Base-by-base conservation (phyloP, 768 basidiomycete genomes). In the Gymnopilus dilepis region DNA sequence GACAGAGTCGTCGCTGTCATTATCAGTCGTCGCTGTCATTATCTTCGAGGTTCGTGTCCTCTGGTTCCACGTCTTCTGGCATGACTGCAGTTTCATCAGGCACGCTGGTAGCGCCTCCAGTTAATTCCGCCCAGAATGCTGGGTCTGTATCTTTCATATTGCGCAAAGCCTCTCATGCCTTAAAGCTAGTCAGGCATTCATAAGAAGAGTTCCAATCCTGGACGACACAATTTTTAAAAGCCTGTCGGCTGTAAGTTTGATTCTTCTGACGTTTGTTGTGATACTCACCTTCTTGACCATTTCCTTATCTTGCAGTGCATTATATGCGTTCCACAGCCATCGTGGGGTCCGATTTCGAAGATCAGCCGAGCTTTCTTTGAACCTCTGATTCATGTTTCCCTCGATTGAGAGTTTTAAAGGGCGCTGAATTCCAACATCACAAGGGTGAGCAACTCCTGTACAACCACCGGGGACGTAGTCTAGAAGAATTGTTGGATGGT, bases 391-490 rank as follows among this genome's bases (percentile, higher is more conserved):
- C 2, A 12, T 2, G 26, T 26, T 26, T 12, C 22, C 43, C 11
- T 45, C 24, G 22, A 76, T 68, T 5, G 73, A 70, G 4, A 66
- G 70, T 60, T 82, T 82, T 60, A 81, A 60, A 11, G 69, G 68
- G 0, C 72, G 65, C 63, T 81, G 80, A 34, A 78, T 73, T 2
- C 78, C 76, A 22, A 78, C 73, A 65, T 80, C 74, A 37, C 70
- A 74, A 9, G 74, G 72, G 61, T 76, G 76, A 6, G 50, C 59
- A 9, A 75, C 56, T 9, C 74, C 69, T 0, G 78, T 79, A 57
- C 70, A 73, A 1, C 75, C 73, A 15, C 70, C 76, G 8, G 76
- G 77, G n/a, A 80, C 68, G 55, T 66, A 79, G 21, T 64, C 51
- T 12, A 78, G 3, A 17, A 75, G 66, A 52, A 78, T 78, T 1